A percentile compares a stretch with the other conserved stretches of the same genome.
Evolutionary conservation across 306 rosid species (phyloP).

Genomic region (Cyamopsis tetragonoloba): DNA sequence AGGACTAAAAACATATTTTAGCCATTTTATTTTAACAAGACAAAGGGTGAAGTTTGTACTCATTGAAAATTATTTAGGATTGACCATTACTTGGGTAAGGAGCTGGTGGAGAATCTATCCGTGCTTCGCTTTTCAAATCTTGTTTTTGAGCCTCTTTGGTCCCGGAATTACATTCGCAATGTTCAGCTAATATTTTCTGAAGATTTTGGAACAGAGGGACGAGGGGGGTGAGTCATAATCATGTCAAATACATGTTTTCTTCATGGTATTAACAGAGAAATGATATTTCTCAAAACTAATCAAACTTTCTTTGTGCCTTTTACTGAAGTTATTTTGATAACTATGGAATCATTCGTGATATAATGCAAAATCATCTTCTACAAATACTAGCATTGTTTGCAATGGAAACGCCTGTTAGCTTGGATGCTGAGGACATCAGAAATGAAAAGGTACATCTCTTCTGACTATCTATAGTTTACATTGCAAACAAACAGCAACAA

Average conservation of each 20-base stretch:
- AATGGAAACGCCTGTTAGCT: slow-evolving; percentile 97
- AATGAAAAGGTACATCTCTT: slow-evolving; percentile 71
- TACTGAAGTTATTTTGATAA: slow-evolving; percentile 74
- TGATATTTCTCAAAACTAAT: slow-evolving; percentile 15
- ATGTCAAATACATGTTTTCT: neutral
- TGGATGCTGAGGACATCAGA: slow-evolving; percentile 93
- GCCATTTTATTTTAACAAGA: slow-evolving; percentile 12
- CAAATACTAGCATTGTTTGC: slow-evolving; percentile 95
- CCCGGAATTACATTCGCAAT: slow-evolving; percentile 79
- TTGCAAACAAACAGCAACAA: no score
- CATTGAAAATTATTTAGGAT: slow-evolving; percentile 50
- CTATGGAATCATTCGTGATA: slow-evolving; percentile 94
- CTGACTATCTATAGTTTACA: neutral
- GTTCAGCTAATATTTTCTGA: slow-evolving; percentile 96
- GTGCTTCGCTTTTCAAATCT: slow-evolving; percentile 99
- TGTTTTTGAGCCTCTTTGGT: slow-evolving; percentile 94
- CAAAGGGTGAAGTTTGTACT: slow-evolving; percentile 23
- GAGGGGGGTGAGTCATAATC: slow-evolving; percentile 73
- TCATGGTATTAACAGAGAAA: slow-evolving; percentile 10
- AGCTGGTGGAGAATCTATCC: slow-evolving; percentile 92
- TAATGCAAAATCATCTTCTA: slow-evolving; percentile 96
- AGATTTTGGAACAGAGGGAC: slow-evolving; percentile 96
- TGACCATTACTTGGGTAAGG: slow-evolving; percentile 99
- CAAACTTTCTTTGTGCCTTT: slow-evolving; percentile 13
- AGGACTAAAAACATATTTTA: no score